Conservation (phyloP, 2,329 filamentous ascomycete genomes). For the Fusarium marasasianum region DNA sequence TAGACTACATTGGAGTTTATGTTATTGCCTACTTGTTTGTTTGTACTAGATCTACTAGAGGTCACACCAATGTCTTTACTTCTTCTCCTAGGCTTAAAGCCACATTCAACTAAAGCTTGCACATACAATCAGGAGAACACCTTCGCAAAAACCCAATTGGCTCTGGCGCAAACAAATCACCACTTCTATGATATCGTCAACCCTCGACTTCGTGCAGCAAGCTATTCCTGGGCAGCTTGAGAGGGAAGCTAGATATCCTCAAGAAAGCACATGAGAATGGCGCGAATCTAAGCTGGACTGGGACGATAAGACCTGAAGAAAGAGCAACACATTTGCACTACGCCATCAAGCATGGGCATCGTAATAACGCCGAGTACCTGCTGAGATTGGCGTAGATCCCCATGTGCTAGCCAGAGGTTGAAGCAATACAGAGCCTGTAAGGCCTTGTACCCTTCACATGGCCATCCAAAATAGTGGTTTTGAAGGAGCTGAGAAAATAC, state of each 20-base stretch:
- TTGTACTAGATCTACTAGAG: not conserved
- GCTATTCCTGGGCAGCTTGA: slow-evolving; percentile 8
- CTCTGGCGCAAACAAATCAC: slow-evolving; percentile 9
- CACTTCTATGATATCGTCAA: slow-evolving; percentile 14
- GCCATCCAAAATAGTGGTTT: slow-evolving; percentile 1
- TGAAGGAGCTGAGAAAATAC: not conserved
- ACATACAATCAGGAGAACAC: not conserved
- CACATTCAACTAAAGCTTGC: not conserved
- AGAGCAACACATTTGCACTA: slow-evolving; percentile 11
- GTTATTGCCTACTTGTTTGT: not conserved
- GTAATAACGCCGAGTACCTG: slow-evolving; percentile 18
- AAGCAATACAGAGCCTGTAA: not conserved
- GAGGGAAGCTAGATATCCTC: slow-evolving; percentile 7
- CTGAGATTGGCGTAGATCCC: slow-evolving; percentile 3
- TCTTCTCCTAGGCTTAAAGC: not conserved
- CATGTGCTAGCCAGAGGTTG: not conserved
- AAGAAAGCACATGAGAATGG: slow-evolving; percentile 8
- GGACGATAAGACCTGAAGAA: not conserved
- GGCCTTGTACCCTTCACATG: slow-evolving; percentile 14
- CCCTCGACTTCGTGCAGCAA: not conserved
- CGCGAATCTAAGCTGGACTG: not conserved
- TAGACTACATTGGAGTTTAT: not conserved
- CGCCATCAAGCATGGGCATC: slow-evolving; percentile 14
- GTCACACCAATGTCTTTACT: not conserved
- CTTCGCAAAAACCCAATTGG: not conserved